phyloP scores from a whole-genome alignment of 371 early-diverging fungal genomes.

The Mortierella sp. region DNA sequence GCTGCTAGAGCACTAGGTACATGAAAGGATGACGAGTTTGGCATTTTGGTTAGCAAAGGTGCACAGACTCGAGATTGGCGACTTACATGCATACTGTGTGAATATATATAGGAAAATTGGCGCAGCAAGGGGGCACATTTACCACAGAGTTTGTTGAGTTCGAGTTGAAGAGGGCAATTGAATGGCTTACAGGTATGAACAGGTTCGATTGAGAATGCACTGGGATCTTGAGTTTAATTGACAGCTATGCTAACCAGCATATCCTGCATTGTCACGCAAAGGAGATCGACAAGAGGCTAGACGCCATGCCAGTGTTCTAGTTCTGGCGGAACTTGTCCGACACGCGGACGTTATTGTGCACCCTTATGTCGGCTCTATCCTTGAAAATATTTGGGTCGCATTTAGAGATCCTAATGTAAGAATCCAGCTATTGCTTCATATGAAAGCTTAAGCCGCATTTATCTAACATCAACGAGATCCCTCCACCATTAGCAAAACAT shows the following conservation, averaged over 20 bases:
- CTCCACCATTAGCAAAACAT: conserved; percentile 65
- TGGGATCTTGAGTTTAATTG: not conserved
- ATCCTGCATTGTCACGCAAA: conserved; percentile 3
- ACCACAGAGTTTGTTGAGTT: conserved; percentile 90
- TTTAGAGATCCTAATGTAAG: conserved; percentile 84
- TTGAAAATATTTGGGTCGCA: conserved; percentile 91
- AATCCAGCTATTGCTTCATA: not conserved
- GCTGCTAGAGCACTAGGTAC: conserved; percentile 87
- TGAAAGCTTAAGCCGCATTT: not conserved
- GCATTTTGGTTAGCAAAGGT: not conserved
- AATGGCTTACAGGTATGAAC: conserved; percentile 87
- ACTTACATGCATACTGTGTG: not conserved
- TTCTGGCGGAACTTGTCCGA: conserved; percentile 85
- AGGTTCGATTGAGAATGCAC: not conserved
- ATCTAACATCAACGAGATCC: not conserved
- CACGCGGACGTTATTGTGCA: conserved; percentile 91
- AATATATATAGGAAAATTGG: conserved; percentile 72
- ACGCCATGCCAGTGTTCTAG: conserved; percentile 89
- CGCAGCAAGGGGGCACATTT: conserved; percentile 80
- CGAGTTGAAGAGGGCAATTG: conserved; percentile 89
- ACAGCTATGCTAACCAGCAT: not conserved
- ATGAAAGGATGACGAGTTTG: not conserved
- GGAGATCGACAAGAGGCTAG: conserved; percentile 82
- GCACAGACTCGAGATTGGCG: not conserved
- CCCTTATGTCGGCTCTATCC: conserved; percentile 85